These are phyloP conservation scores for Intubia oerlemansii DNA, from an alignment of 2,329 filamentous ascomycete species.

Conservation along the genomic window DNA sequence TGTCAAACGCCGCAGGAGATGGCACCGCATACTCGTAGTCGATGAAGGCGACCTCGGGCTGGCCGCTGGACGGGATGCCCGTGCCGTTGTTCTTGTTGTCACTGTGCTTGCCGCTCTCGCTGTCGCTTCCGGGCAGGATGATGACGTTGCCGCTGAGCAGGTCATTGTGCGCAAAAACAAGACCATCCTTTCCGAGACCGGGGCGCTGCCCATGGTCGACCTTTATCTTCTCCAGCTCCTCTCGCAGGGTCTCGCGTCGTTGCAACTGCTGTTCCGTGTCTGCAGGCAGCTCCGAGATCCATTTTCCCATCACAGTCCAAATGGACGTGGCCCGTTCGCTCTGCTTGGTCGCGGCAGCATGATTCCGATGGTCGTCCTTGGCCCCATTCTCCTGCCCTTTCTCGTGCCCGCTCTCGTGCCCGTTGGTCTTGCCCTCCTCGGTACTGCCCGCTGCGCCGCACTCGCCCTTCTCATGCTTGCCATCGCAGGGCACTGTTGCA, in stretches of 20 bases:
- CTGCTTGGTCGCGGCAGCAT: no score
- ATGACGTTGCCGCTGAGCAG: conserved; percentile 94
- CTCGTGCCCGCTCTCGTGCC: no score
- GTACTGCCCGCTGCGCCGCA: conserved; percentile 32
- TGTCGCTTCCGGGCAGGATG: conserved; percentile 26
- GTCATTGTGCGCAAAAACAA: conserved; percentile 90
- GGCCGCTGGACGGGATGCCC: no score
- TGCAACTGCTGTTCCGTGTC: conserved; percentile 45
- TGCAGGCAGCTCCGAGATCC: conserved; percentile 69
- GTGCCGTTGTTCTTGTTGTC: no score
- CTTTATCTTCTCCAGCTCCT: conserved; percentile 61
- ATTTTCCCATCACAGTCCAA: conserved; percentile 92
- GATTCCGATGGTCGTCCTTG: no score
- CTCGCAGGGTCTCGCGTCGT: conserved; percentile 47
- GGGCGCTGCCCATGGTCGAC: no score
- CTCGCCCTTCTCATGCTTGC: no score
- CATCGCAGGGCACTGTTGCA: conserved; percentile 42
- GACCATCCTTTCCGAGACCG: conserved; percentile 54
- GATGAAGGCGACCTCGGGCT: conserved; percentile 53
- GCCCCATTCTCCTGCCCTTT: no score
- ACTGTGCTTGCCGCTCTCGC: no score
- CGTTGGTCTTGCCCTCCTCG: conserved; percentile 55
- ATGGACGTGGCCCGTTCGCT: no score
- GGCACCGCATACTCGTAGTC: conserved; percentile 97
- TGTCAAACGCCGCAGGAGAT: conserved; percentile 84